phyloP scores from a whole-genome alignment of 176 grass and related monocot species.

The Poa annua region DNA sequence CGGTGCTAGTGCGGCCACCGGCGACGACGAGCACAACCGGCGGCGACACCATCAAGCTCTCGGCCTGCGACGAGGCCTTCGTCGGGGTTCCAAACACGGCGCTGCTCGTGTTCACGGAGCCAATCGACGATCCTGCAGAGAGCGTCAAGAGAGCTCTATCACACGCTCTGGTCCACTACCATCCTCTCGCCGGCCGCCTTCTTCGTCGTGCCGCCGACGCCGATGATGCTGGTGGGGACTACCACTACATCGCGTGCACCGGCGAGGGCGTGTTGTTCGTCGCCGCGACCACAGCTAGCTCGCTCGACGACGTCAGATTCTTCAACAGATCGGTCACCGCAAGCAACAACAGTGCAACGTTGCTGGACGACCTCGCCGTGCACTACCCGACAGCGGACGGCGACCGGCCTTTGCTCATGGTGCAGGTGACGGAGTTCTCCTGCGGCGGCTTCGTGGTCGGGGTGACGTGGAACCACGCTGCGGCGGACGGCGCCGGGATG shows the following conservation, averaged over 20 bases:
- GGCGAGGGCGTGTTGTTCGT: constrained; percentile 4
- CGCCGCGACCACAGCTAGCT: not conserved
- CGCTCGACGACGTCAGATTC: not conserved
- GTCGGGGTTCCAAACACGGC: not conserved
- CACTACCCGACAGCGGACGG: not conserved
- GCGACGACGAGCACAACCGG: not conserved
- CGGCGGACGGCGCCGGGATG: constrained; percentile 6
- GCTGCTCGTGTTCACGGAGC: not conserved
- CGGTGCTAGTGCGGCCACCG: not conserved
- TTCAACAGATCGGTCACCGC: not conserved
- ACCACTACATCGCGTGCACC: not conserved
- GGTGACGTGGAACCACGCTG: constrained; percentile 30
- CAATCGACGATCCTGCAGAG: not conserved
- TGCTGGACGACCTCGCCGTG: constrained; percentile 20
- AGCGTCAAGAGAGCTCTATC: not conserved
- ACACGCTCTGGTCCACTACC: not conserved
- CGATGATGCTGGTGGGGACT: not conserved
- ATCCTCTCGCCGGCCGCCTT: not conserved
- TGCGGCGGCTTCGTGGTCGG: constrained; percentile 35
- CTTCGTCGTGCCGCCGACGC: too few relatives aligned
- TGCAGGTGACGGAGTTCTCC: constrained; percentile 36
- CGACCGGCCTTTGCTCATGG: not conserved
- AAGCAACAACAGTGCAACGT: not conserved
- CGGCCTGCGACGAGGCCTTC: not conserved
- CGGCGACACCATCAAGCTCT: not conserved